phyloP scores from a whole-genome alignment of 1,284 basidiomycete species.

The Malassezia restricta region DNA sequence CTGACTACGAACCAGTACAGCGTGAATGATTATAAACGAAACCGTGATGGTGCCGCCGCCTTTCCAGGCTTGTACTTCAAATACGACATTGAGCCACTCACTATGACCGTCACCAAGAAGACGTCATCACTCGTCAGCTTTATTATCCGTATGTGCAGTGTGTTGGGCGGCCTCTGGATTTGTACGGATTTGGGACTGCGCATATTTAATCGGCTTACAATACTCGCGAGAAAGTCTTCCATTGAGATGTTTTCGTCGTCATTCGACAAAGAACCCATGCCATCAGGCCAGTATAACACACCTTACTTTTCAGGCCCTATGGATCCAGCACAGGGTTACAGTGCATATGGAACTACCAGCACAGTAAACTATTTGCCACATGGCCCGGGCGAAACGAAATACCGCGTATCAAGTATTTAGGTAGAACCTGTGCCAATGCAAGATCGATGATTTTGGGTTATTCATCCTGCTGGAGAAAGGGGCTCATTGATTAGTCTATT shows the following conservation, averaged over 20 bases:
- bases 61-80: slow-evolving; percentile 54
- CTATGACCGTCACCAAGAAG: slow-evolving; percentile 70
- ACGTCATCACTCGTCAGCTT: slow-evolving; percentile 70
- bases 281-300: background rate
- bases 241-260: no score
- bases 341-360: background rate
- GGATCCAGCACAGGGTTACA: background rate
- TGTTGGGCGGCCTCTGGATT: slow-evolving; percentile 47
- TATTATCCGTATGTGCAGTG: slow-evolving; percentile 59
- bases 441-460: background rate
- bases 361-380: background rate
- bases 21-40: slow-evolving; percentile 79
- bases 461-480: background rate
- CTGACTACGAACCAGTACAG: slow-evolving; percentile 80
- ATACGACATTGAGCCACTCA: slow-evolving; percentile 84
- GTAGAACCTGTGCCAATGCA: no score
- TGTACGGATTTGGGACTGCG: slow-evolving; percentile 35
- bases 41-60: slow-evolving; percentile 63
- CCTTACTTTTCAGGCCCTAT: slow-evolving; percentile 3
- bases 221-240: background rate
- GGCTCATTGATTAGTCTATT: no score
- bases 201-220: slow-evolving; percentile 21
- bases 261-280: background rate
- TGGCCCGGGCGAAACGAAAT: slow-evolving; percentile 1
- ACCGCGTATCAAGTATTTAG: background rate